These are phyloP conservation scores for Trebouxia gelatinosa DNA, from an alignment of 163 green algal genomes.

Conservation along the genomic window DNA sequence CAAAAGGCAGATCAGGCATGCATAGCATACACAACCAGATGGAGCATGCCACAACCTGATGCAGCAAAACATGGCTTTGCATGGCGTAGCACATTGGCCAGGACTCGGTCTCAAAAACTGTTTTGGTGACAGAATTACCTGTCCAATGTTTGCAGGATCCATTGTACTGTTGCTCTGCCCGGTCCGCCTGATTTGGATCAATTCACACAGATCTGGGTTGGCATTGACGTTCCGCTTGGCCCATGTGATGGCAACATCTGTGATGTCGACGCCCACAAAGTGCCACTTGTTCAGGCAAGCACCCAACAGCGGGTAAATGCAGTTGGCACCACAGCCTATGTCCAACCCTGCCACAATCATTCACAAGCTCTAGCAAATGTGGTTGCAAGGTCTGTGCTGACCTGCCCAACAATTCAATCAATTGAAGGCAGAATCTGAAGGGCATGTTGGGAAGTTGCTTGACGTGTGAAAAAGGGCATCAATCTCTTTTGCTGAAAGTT, in stretches of 20 bases:
- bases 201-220: conserved; percentile 67
- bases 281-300: conserved; percentile 75
- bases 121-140: background rate
- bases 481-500: no score
- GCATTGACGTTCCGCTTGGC: conserved; percentile 54
- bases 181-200: conserved; percentile 47
- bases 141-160: background rate
- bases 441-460: no score
- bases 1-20: no score
- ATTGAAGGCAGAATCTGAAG: no score
- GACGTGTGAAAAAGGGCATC: no score
- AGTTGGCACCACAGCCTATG: conserved; percentile 89
- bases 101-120: no score
- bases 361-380: background rate
- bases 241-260: conserved; percentile 53
- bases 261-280: conserved; percentile 84
- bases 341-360: conserved; percentile 67
- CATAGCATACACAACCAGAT: no score
- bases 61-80: no score
- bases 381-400: background rate
- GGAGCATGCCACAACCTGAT: no score
- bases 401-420: no score
- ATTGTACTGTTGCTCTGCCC: background rate
- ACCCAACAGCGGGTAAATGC: conserved; percentile 91
- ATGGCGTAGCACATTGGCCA: no score